phyloP scores from a whole-genome alignment of 2,329 filamentous ascomycete species.

The Fusarium protoensiforme region DNA sequence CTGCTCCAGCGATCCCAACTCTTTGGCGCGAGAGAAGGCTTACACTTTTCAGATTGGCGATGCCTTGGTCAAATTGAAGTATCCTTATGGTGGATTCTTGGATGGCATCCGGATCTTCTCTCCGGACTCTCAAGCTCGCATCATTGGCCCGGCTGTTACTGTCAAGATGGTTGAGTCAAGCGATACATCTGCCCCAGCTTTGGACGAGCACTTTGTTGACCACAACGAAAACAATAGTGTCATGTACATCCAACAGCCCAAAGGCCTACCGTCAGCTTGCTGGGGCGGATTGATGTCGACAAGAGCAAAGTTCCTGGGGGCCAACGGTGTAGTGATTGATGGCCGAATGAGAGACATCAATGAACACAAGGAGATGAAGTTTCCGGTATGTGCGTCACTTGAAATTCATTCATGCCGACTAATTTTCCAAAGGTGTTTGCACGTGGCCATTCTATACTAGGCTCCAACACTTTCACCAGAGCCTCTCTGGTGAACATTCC shows the following conservation, averaged over 20 bases:
- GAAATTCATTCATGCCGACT: background rate
- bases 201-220: constrained; percentile 44
- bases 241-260: constrained; percentile 47
- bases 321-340: constrained; percentile 42
- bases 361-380: constrained; percentile 41
- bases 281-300: constrained; percentile 47
- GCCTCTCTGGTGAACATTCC: constrained; percentile 44
- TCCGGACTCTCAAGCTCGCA: constrained; percentile 21
- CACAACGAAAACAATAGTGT: constrained; percentile 35
- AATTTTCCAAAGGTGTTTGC: constrained; percentile 41
- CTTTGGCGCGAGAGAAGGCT: background rate
- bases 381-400: constrained; percentile 4
- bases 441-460: constrained; percentile 40
- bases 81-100: constrained; percentile 42
- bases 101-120: constrained; percentile 41
- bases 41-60: constrained; percentile 33
- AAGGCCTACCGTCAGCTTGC: constrained; percentile 40
- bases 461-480: constrained; percentile 45
- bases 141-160: constrained; percentile 44
- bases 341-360: constrained; percentile 44
- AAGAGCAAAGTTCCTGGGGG: constrained; percentile 41
- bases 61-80: constrained; percentile 45
- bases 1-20: background rate
- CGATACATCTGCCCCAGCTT: constrained; percentile 38
- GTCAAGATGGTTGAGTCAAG: constrained; percentile 44